Evolutionary conservation across 169 alveolate species (phyloP), one percentile per base, ranked within the genome.

Genomic region (Plasmodium reichenowi): DNA sequence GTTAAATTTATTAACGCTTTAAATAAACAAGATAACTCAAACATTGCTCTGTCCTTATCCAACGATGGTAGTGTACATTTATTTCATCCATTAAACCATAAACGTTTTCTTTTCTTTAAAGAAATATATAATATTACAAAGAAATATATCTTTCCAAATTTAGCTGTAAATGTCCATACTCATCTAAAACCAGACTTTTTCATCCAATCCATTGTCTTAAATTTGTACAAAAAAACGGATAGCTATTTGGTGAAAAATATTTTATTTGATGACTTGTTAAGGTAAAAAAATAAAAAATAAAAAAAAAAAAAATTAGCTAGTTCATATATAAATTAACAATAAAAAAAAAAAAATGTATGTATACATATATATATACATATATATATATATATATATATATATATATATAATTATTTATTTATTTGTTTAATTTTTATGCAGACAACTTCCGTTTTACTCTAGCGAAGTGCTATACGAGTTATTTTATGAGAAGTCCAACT

Each of bases 371-470:
- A 38, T 32, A 32, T 32, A 5, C 6, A 0, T 5, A 32, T 38
- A 38, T 56, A 56, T 56, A 17, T 56, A 13, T 52, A 56, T 56
- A 12, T 13, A 56, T 22, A 56, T 24, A 3, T 50, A 17, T 9
- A 4, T 67, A 43, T 38, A 26, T 26, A 2, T 26, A 26, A 2
- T 26, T 26, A 26, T 26, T 26, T 43, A 13, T 26, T 1, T 60
- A 9, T 13, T 22, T n/a, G 12, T 22, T 47, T 43, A 5, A 63
- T 7, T 56, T 22, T 71, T n/a, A 60, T 26, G 6, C 73, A 76
- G 88, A 38, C 88, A 78, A 78, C 50, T 78, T 43, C 89, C 89
- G 47, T 78, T 78, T 52, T 78, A 78, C 70, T 59, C 89, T 45
- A 43, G 63, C 60, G 72, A 78, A 52, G 89, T 78, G 20, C 47